Percentiles rank a stretch among this genome's conserved stretches.
These are phyloP conservation scores for Nannochloropsis granulata DNA, from an alignment of 108 stramenopile species.

Conservation along the genomic window DNA sequence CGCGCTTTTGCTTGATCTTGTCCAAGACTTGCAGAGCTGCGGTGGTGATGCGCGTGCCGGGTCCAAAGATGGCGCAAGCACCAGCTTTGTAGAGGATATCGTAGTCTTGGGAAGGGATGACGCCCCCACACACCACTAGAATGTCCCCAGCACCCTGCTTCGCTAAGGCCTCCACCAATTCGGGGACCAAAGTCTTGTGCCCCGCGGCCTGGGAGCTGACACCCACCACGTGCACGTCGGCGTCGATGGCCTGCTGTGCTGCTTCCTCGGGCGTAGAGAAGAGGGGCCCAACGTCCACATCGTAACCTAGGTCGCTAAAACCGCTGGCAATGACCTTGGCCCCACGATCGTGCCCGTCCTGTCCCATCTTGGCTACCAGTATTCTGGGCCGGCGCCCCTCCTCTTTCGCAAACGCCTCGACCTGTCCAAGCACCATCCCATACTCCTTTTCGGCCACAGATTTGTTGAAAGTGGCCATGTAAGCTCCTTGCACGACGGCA, in stretches of 20 bases:
- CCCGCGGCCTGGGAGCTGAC: conserved; percentile 89
- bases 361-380: conserved; percentile 94
- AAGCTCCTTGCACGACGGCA: conserved; percentile 84
- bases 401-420: conserved; percentile 65
- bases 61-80: conserved; percentile 79
- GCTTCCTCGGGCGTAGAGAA: conserved; percentile 88
- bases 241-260: conserved; percentile 71
- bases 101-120: conserved; percentile 87
- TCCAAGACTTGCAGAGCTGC: conserved; percentile 60
- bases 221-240: conserved; percentile 93
- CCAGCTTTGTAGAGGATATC: conserved; percentile 64
- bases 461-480: conserved; percentile 41
- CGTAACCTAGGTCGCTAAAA: conserved; percentile 86
- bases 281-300: conserved; percentile 93
- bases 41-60: conserved; percentile 80
- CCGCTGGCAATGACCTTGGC: conserved; percentile 94
- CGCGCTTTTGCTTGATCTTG: conserved; percentile 38
- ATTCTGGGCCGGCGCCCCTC: conserved; percentile 92
- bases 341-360: conserved; percentile 97
- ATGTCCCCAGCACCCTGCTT: conserved; percentile 62
- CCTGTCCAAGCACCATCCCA: conserved; percentile 49
- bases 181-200: conserved; percentile 84
- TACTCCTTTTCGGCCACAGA: conserved; percentile 51
- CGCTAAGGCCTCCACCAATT: conserved; percentile 68
- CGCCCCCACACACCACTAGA: conserved; percentile 83